Base-by-base conservation (phyloP, 345 rosid genomes). In the Moringa oleifera region DNA sequence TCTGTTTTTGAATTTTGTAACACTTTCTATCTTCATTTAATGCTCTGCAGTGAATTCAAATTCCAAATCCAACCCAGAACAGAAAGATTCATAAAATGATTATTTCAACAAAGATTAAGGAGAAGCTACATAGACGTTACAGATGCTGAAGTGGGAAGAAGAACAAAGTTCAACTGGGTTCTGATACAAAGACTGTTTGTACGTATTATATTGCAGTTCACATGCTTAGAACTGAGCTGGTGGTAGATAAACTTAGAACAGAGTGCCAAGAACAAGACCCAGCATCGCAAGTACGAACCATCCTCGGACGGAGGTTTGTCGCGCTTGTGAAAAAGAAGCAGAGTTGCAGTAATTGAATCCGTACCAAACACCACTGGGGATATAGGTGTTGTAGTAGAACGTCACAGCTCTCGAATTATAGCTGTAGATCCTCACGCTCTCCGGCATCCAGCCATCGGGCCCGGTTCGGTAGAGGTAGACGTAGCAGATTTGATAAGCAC, bases 381-480 rank as follows among this genome's bases (percentile, higher is more conserved):
- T 65, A 25, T 71, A 82, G 24, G 79, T 72, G 71, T 77, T 31
- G 51, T 77, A 90, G 64, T 78, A 68, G 58, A 90, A 93, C 1
- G 84, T 78, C 25, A 80, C 85, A 2, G 80, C 71, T 66, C 51
- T 72, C 0, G 83, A 65, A 57, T 77, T 54, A 57, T 75, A 51
- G 18, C 83, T 80, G 25, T 64, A 79, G 23, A 93, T 77, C 45
- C 78, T 72, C 63, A 93, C 86, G 51, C 20, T 76, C 41, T 68
- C 80, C 0, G 97, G 99, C 67, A 76, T 85, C 96, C 97, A 93
- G 1, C 94, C 96, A 66, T 93, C 98, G 0, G 80, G 81, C 51
- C 97, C 96, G 4, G 75, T 75, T 71, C 97, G 72, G 70, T 89
- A 87, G 60, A 93, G 79, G 74, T 93, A 93, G 19, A 81, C 74